Percentiles rank a stretch among this genome's conserved stretches.
These are phyloP conservation scores for Boletellus ananas DNA, from an alignment of 768 basidiomycete genomes.

Conservation along the genomic window DNA sequence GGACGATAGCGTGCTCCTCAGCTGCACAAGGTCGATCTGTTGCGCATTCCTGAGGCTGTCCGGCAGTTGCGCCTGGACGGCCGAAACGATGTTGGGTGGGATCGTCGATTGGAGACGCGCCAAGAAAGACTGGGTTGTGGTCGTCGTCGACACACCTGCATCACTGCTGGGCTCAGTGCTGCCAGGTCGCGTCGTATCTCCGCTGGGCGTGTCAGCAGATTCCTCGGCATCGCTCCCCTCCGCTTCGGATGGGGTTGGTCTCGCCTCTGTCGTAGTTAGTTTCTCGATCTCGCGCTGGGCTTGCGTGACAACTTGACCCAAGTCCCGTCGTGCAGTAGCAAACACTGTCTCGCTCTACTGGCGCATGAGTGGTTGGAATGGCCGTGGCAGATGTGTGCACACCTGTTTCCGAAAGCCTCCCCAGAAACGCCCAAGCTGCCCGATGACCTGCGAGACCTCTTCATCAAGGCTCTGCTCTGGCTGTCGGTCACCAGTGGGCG, in stretches of 20 bases:
- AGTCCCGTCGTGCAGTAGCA: constrained; percentile 67
- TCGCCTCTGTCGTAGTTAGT: constrained; percentile 40
- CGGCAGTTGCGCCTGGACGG: constrained; percentile 65
- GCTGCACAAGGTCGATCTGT: constrained; percentile 63
- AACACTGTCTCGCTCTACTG: constrained; percentile 65
- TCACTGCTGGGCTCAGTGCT: constrained; percentile 17
- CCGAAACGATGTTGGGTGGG: constrained; percentile 68
- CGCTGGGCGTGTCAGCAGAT: constrained; percentile 25
- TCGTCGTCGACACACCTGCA: constrained; percentile 17
- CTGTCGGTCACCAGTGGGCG: constrained; percentile 37
- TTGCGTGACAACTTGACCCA: constrained; percentile 69
- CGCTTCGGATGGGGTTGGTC: constrained; percentile 7
- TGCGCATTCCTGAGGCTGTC: constrained; percentile 61
- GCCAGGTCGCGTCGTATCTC: constrained; percentile 15
- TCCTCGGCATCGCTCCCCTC: constrained; percentile 25
- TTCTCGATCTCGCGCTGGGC: constrained; percentile 75
- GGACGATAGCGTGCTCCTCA: constrained; percentile 56
- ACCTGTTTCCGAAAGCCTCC: constrained; percentile 90
- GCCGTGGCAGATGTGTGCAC: constrained; percentile 20
- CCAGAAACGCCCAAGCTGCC: constrained; percentile 86
- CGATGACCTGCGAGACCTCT: constrained; percentile 85
- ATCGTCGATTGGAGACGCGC: constrained; percentile 69
- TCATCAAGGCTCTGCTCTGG: constrained; percentile 68
- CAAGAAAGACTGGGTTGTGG: constrained; percentile 48
- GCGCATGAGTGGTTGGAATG: background rate